These are phyloP conservation scores for Ophiosphaerella herpotricha DNA, from an alignment of 2,329 filamentous ascomycete genomes.

Conservation along the genomic window DNA sequence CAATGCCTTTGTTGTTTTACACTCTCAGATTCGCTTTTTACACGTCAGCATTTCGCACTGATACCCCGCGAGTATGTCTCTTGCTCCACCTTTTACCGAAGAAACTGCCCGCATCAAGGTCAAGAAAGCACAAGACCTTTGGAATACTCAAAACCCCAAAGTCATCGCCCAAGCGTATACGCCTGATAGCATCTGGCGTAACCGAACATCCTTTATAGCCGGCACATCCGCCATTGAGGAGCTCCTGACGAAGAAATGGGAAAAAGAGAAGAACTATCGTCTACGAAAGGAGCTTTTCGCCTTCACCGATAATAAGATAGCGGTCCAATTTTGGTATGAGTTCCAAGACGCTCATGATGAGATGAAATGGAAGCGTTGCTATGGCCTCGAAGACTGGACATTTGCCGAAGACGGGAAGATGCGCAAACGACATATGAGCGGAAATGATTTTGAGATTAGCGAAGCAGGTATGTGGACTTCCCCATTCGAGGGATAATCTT, in stretches of 20 bases:
- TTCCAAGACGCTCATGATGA: conserved; percentile 69
- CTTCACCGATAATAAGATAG: conserved; percentile 75
- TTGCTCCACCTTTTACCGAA: conserved; percentile 72
- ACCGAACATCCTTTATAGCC: conserved; percentile 70
- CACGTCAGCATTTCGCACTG: no score
- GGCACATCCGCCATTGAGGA: conserved; percentile 70
- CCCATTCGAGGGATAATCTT: neutral
- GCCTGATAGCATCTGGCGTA: conserved; percentile 77
- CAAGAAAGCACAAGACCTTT: conserved; percentile 80
- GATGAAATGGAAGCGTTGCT: conserved; percentile 72
- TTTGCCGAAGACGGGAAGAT: conserved; percentile 72
- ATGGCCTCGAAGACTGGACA: conserved; percentile 82
- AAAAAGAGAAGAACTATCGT: conserved; percentile 70
- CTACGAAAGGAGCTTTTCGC: conserved; percentile 84
- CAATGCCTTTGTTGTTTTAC: neutral
- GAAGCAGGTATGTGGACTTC: conserved; percentile 47
- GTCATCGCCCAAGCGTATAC: conserved; percentile 75
- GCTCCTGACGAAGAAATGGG: conserved; percentile 76
- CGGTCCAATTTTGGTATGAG: conserved; percentile 92
- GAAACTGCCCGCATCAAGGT: conserved; percentile 76
- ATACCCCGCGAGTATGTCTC: conserved; percentile 43
- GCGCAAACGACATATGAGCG: conserved; percentile 77
- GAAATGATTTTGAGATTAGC: conserved; percentile 68
- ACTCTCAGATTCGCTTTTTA: no score
- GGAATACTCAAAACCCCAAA: conserved; percentile 74